Percentiles rank a stretch among this genome's conserved stretches.
Evolutionary conservation across 1,284 basidiomycete genomes (phyloP).

Genomic region (Mixia osmundae): DNA sequence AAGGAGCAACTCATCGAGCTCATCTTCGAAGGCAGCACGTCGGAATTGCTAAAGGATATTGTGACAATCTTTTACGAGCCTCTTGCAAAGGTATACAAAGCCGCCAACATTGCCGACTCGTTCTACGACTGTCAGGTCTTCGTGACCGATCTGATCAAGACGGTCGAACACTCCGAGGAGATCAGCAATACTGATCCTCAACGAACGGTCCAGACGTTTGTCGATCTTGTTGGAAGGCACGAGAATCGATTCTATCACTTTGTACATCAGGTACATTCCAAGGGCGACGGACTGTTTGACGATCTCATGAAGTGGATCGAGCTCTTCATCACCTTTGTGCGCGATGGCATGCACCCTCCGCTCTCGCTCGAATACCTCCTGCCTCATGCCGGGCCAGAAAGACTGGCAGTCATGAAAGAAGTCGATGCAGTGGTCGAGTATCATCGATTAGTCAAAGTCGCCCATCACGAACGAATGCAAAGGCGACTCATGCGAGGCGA

Average conservation of each 20-base stretch:
- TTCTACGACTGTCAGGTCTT: slow-evolving; percentile 79
- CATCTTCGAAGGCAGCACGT: slow-evolving; percentile 87
- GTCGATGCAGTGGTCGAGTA: slow-evolving; percentile 67
- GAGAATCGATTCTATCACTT: slow-evolving; percentile 90
- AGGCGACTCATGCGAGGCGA: slow-evolving; percentile 37
- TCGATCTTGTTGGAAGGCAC: slow-evolving; percentile 78
- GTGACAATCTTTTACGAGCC: slow-evolving; percentile 98
- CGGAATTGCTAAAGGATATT: slow-evolving; percentile 90
- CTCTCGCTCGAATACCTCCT: slow-evolving; percentile 66
- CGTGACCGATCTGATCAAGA: slow-evolving; percentile 82
- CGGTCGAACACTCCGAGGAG: slow-evolving; percentile 76
- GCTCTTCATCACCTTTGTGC: slow-evolving; percentile 69
- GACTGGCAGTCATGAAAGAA: slow-evolving; percentile 50
- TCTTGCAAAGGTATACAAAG: slow-evolving; percentile 92
- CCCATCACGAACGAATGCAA: slow-evolving; percentile 67
- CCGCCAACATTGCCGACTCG: slow-evolving; percentile 89
- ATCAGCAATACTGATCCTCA: slow-evolving; percentile 67
- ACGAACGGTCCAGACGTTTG: slow-evolving; percentile 73
- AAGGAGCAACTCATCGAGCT: slow-evolving; percentile 79
- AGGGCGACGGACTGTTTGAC: slow-evolving; percentile 84
- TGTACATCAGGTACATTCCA: slow-evolving; percentile 95
- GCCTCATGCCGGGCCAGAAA: slow-evolving; percentile 50
- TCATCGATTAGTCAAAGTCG: slow-evolving; percentile 73
- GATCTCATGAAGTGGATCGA: slow-evolving; percentile 93
- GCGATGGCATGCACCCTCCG: slow-evolving; percentile 43